Evolutionary conservation across 192 early-diverging fungal species (phyloP), one percentile per base, ranked within the genome.

Genomic region (Allomyces macrogynus): DNA sequence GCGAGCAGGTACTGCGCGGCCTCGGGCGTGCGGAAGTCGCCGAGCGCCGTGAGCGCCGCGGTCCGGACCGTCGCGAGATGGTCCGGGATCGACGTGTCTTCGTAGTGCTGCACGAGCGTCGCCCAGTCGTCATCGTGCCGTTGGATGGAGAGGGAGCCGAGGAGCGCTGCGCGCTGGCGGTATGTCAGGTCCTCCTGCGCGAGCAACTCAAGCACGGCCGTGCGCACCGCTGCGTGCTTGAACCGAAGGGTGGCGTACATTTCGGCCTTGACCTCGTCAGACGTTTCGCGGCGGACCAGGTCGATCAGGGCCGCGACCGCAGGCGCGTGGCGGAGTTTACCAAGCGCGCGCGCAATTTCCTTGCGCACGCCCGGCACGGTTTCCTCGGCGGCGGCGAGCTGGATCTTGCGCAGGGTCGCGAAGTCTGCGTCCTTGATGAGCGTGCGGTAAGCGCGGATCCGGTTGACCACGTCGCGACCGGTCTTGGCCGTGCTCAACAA

Each of bases 391-490:
- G 77, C 27, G 0, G 66, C 49, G 4, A 68, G 63, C 32, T 63
- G 27, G 7, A 79, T 76, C 65, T 69, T 74, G 57, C 75, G 72
- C 7, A 79, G 49, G 14, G 76, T 26, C 4, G 64, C 43, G 11
- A 71, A 64, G 23, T 65, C 65, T 4, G 75, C 79, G 40, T 54
- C 69, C 67, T 75, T 77, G 65, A 81, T 67, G 54, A 81, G 70
- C 67, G 75, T 70, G 42, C 62, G 26, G 68, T 76, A 81, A 7
- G 74, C 73, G 57, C 72, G 65, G 20, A 81, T 68, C 5, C 80
- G 60, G 63, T 62, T 74, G n/a, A 42, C 24, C 40, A 79, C 62
- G 49, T 79, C 77, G 14, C 64, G 60, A 10, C 61, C 80, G 14
- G 60, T 60, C 49, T 68, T 74, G n/a, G 74, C 74, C 16, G 72